A percentile compares a stretch with the other conserved stretches of the same genome.
These are phyloP conservation scores for Cladorrhinum sp. DNA, from an alignment of 2,329 filamentous ascomycete genomes.

Conservation along the genomic window DNA sequence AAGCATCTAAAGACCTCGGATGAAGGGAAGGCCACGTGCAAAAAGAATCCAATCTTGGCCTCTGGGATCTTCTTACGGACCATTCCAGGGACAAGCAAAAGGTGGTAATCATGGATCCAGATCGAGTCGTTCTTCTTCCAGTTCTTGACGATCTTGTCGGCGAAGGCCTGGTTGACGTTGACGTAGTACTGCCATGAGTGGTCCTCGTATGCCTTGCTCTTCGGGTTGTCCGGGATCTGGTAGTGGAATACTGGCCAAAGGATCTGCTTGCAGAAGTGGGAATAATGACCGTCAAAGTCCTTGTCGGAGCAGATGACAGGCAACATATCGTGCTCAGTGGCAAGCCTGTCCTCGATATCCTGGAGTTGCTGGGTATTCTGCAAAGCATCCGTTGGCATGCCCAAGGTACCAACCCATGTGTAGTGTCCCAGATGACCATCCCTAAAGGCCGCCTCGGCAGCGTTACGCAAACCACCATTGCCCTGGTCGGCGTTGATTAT, in stretches of 20 bases:
- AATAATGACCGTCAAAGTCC: constrained; percentile 92
- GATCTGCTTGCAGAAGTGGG: constrained; percentile 96
- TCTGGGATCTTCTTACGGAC: constrained; percentile 86
- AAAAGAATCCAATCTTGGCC: constrained; percentile 92
- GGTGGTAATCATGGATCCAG: constrained; percentile 95
- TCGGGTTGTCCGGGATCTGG: constrained; percentile 94
- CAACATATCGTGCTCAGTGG: constrained; percentile 77
- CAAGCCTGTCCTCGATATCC: constrained; percentile 78
- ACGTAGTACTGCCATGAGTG: constrained; percentile 96
- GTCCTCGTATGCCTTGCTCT: constrained; percentile 97
- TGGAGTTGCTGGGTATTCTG: constrained; percentile 70
- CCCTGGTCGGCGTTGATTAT: constrained; percentile 85
- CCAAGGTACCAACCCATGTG: constrained; percentile 88
- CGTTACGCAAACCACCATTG: constrained; percentile 88
- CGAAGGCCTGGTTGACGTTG: constrained; percentile 88
- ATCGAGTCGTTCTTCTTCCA: constrained; percentile 93
- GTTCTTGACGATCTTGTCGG: constrained; percentile 82
- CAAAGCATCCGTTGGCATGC: constrained; percentile 88
- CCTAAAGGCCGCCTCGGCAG: constrained; percentile 72
- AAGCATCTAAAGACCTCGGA: constrained; percentile 94
- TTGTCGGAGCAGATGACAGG: constrained; percentile 85
- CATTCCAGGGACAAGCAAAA: constrained; percentile 85
- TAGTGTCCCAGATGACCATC: constrained; percentile 69
- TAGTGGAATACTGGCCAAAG: constrained; percentile 98
- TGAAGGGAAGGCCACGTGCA: constrained; percentile 92